Evolutionary conservation across 2,329 filamentous ascomycete genomes (phyloP), one percentile per base, ranked within the genome.

Genomic region (Aspergillus japonicus): DNA sequence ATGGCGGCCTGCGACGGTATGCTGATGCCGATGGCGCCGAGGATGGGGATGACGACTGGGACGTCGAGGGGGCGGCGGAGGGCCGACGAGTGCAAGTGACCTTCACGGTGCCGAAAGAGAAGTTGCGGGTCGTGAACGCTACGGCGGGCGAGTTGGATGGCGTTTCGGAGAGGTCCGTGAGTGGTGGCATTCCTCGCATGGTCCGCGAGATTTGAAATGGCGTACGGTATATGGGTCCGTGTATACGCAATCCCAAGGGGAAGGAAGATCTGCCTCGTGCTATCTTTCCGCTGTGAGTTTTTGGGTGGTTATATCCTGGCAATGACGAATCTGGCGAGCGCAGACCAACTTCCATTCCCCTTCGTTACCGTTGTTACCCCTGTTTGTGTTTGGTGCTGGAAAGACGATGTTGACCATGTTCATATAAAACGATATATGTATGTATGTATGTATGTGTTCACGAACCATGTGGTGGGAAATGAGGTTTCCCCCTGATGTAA

Each of bases 71-170:
- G 57, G 89, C 89, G 2, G 85, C 89, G 1, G 87, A 91, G 76
- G 84, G 84, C 60, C 78, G 89, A 23, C 80, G 90, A 8, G 89
- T 93, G 62, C 90, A 93, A 74, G 85, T 92, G 70, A 95, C 96
- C 85, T 98, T 96, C 75, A 97, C 94, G 0, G 92, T 97, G 61
- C 94, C 95, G 2, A 92, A 89, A 73, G 89, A 94, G 75, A 86
- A 87, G 67, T 77, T 98, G 63, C 81, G 94, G 26, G 92, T 98
- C n/a, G 94, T 97, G 21, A 98, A 98, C 73, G 88, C 85, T 54
- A 89, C 73, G 4, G 71, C 68, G n/a, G 64, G 69, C 3, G 75
- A 77, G 60, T 61, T 70, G 57, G 73, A 75, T 50, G 68, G 69
- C 53, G 24, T 68, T 42, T 74, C 72, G 8, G 69, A 71, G 61